Evolutionary conservation across 352 stramenopile genomes (phyloP), one percentile per base, ranked within the genome.

Genomic region (Globisporangium paddicum): DNA sequence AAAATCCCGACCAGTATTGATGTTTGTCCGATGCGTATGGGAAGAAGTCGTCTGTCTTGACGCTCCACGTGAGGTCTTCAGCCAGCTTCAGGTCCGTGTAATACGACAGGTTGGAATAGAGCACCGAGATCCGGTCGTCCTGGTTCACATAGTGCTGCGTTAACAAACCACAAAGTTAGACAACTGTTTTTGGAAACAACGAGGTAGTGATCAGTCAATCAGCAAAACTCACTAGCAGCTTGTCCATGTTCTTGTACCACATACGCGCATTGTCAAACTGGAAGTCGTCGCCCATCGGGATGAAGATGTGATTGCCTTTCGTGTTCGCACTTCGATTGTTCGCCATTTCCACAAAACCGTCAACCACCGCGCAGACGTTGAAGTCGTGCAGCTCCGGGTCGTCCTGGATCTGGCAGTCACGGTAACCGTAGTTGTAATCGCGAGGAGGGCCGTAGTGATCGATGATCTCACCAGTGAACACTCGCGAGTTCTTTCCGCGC

Each of bases 11-110:
- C 83, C 97, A 99, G 71, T 98, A 98, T 44, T 93, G 91, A 63
- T 98, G 77, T 38, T 83, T 72, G 38, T 83, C 86, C 40, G 98
- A 96, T 2, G 77, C 86, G 64, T 99, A 99, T 2, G 97, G 97
- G 58, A 99, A 98, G 62, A 99, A 99, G 61, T 99, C 97, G 47
- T 98, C 96, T 4, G 79, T 93, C 67, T 99, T 98, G 25, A 95
- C 72, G 37, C 75, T 75, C 82, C 77, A 97, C 7, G 73, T 76
- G 2, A 90, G 61, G 13, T 72, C 72, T 63, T 97, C 92, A 1
- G 73, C 73, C 28, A 90, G 72, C 74, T 98, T 98, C 42, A 93
- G 71, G 21, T 97, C 75, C 23, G 96, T 99, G 69, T 99, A 99
- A 60, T 97, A 87, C 3, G 89, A 92, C 21, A 98, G 75, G 57